phyloP scores from a whole-genome alignment of 1,284 basidiomycete genomes.

The Chalciporus piperatoides region DNA sequence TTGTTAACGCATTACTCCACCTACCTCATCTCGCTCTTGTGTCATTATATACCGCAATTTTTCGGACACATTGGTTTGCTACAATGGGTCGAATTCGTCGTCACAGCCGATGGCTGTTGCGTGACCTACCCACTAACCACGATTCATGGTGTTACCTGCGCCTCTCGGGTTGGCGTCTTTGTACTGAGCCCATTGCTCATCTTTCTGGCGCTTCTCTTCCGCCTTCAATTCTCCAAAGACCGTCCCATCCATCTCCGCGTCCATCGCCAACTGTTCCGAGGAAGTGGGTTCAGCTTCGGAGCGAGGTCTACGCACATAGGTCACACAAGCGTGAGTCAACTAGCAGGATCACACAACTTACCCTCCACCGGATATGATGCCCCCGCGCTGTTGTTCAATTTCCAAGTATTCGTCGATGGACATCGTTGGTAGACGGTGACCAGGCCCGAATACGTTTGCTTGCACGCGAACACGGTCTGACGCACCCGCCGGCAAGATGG shows the following conservation, averaged over 20 bases:
- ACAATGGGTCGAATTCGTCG: slow-evolving; percentile 8
- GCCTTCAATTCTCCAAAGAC: slow-evolving; percentile 62
- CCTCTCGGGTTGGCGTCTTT: slow-evolving; percentile 81
- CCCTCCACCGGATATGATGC: slow-evolving; percentile 87
- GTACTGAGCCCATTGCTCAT: slow-evolving; percentile 84
- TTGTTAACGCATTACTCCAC: slow-evolving; percentile 46
- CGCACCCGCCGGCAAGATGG: slow-evolving; percentile 75
- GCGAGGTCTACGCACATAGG: slow-evolving; percentile 49
- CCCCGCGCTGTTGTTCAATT: slow-evolving; percentile 80
- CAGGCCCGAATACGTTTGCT: slow-evolving; percentile 80
- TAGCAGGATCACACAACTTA: slow-evolving; percentile 37
- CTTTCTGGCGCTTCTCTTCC: slow-evolving; percentile 77
- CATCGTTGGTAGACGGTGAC: slow-evolving; percentile 93
- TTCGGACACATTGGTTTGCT: slow-evolving; percentile 17
- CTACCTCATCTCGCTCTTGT: slow-evolving; percentile 3
- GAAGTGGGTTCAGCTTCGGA: slow-evolving; percentile 67
- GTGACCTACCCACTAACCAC: slow-evolving; percentile 51
- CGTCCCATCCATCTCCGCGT: slow-evolving; percentile 84
- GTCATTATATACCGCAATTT: slow-evolving; percentile 32
- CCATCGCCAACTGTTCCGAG: slow-evolving; percentile 72
- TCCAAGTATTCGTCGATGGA: slow-evolving; percentile 93
- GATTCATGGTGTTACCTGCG: slow-evolving; percentile 93
- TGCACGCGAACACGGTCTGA: slow-evolving; percentile 69
- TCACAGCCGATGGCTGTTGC: slow-evolving; percentile 9
- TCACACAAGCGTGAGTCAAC: slow-evolving; percentile 9